Percentiles rank a stretch among this genome's conserved stretches.
These are phyloP conservation scores for Phylloporus sp. DNA, from an alignment of 768 basidiomycete genomes.

Conservation along the genomic window DNA sequence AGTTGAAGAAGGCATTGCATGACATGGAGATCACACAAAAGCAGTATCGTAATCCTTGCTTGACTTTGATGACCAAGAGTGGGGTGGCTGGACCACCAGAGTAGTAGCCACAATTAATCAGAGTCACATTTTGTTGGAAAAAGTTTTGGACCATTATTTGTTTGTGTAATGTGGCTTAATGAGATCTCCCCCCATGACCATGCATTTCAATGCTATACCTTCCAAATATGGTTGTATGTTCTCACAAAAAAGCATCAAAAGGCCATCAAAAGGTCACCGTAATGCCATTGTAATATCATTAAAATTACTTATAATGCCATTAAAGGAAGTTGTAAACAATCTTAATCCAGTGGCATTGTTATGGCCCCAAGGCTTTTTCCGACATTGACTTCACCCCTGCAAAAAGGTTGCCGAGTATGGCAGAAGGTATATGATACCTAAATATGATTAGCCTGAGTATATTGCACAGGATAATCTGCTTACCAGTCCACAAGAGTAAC, in stretches of 20 bases:
- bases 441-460: conserved; percentile 1
- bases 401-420: conserved; percentile 8
- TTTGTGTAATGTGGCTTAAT: no score
- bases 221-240: no score
- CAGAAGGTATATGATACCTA: conserved; percentile 34
- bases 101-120: conserved; percentile 28
- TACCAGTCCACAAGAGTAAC: conserved; percentile 43
- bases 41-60: background rate
- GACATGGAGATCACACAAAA: background rate
- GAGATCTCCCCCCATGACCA: no score
- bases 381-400: conserved; percentile 7
- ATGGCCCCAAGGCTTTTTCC: no score
- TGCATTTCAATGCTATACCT: no score
- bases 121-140: conserved; percentile 41
- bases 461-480: background rate
- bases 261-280: no score
- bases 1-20: background rate
- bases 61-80: background rate
- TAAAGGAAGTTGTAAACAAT: no score
- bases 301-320: no score
- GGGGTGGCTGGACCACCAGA: background rate
- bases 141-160: no score
- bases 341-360: no score
- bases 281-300: no score
- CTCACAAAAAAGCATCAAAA: no score